Percentiles rank a stretch among this genome's conserved stretches.
These are phyloP conservation scores for Willaertia magna DNA, from an alignment of 208 protist genomes.

Conservation along the genomic window DNA sequence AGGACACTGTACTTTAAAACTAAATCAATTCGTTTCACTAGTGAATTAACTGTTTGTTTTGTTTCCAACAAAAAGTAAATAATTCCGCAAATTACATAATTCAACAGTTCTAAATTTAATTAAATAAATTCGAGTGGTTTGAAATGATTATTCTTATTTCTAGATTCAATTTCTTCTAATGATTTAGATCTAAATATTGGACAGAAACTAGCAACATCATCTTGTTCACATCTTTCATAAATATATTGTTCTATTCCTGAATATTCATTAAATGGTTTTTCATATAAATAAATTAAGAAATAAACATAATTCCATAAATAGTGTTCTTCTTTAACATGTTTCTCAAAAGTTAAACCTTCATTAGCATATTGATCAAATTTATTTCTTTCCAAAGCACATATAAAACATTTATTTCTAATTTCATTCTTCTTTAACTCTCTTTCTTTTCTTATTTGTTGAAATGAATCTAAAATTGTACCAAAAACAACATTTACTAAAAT, in stretches of 20 bases:
- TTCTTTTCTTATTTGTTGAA: conserved; percentile 31
- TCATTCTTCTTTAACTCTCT: conserved; percentile 19
- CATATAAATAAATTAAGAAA: conserved; percentile 66
- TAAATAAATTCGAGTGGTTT: too few relatives aligned
- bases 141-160: too few relatives aligned
- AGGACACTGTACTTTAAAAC: too few relatives aligned
- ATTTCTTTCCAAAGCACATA: conserved; percentile 37
- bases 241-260: conserved; percentile 68
- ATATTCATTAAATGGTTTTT: conserved; percentile 54
- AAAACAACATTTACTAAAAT: conserved; percentile 51
- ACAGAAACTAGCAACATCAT: conserved; percentile 23
- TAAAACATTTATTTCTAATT: conserved; percentile 43
- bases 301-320: conserved; percentile 88
- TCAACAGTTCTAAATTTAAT: too few relatives aligned
- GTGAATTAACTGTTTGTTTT: too few relatives aligned
- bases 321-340: conserved; percentile 69
- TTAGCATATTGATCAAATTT: conserved; percentile 35
- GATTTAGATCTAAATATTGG: background rate
- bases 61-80: too few relatives aligned
- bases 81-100: too few relatives aligned
- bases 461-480: conserved; percentile 50
- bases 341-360: conserved; percentile 44
- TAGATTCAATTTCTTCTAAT: background rate
- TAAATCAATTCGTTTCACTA: too few relatives aligned
- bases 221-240: conserved; percentile 40